Evolutionary conservation across 176 grass and related monocot species (phyloP), one percentile per base, ranked within the genome.

Genomic region (Triticum turgidum): DNA sequence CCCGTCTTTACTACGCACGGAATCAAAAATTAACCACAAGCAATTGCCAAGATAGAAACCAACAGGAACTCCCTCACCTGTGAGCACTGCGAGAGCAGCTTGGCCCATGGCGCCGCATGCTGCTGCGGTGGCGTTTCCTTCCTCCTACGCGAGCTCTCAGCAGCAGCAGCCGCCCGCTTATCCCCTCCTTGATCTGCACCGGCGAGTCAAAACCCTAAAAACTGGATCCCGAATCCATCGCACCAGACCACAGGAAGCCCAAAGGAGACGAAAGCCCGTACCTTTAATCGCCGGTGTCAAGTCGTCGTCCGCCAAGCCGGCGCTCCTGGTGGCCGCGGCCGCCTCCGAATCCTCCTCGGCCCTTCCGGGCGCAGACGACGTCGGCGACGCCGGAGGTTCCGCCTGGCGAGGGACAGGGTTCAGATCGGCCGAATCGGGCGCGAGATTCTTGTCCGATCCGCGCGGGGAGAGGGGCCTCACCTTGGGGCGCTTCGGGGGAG

Each of bases 81-180:
- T 37, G 97, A 91, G 61, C 83, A 86, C 80, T 99, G 92, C n/a
- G 97, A 99, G 10, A 99, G 89, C 34, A 99, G 85, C 80, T 94
- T 99, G 3, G 92, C 97, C 97, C 97, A 99, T 81, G 92, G 92
- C 39, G 15, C 80, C 34, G 68, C 80, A 9, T 81, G 86, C 54
- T 89, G 86, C 65, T 77, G 73, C 65, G 89, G 90, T 38, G 79
- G 78, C 30, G 27, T 84, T 67, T 86, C 66, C 77, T 82, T 87
- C 69, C 49, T 87, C 88, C 52, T 59, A 68, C 80, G 85, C 62
- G 37, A 84, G 72, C 64, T 87, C 89, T 83, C 92, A 21, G 77
- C 49, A 5, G 35, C 74, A 2, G 80, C 67, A 0, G 69, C 21
- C 6, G 21, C 44, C 4, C 56, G 20, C 38, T 91, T 88, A 83